These are phyloP conservation scores for Pneumocystis oryctolagi DNA, from an alignment of 1,139 yeast species.

Conservation along the genomic window DNA sequence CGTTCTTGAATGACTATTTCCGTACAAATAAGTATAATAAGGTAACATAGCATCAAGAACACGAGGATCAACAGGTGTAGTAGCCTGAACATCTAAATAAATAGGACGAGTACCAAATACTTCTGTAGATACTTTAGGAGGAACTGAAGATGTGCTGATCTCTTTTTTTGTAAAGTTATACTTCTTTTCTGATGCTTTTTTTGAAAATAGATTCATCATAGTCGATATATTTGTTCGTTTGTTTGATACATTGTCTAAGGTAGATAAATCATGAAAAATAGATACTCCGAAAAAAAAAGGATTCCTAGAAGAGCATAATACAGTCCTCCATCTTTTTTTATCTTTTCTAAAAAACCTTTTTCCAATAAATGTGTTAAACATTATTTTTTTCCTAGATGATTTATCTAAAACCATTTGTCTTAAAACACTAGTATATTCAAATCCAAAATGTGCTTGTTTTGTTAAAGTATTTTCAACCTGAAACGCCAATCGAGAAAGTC, in stretches of 20 bases:
- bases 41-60: conserved; percentile 88
- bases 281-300: neutral
- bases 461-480: neutral
- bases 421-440: neutral
- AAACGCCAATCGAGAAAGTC: neutral
- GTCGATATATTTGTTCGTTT: neutral
- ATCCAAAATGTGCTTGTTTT: neutral
- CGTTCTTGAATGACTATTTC: conserved; percentile 94
- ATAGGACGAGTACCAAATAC: conserved; percentile 48
- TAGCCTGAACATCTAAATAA: conserved; percentile 89
- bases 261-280: neutral
- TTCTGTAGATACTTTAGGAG: neutral
- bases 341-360: neutral
- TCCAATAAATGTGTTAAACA: neutral
- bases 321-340: too few relatives aligned
- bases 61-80: conserved; percentile 95
- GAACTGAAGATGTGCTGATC: neutral
- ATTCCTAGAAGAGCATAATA: too few relatives aligned
- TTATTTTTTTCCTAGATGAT: neutral
- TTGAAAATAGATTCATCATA: neutral
- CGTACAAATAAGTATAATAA: conserved; percentile 84
- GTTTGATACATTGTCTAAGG: neutral
- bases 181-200: neutral
- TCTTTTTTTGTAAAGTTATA: neutral
- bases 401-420: neutral